These are phyloP conservation scores for Beta lomatogona DNA, from an alignment of 179 eudicot genomes.

Conservation along the genomic window DNA sequence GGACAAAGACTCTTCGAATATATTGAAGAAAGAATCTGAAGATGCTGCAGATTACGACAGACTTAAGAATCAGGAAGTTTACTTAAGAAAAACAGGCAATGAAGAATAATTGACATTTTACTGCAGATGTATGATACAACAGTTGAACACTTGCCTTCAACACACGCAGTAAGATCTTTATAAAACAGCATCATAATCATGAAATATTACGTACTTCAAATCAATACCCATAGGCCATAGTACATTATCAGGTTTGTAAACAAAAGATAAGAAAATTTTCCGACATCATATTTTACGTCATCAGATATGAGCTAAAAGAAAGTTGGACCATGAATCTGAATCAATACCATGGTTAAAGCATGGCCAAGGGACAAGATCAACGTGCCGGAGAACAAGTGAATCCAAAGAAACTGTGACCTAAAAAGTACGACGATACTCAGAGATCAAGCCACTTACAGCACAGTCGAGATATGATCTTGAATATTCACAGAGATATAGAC, in stretches of 20 bases:
- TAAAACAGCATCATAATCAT: neutral
- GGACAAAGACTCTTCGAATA: neutral
- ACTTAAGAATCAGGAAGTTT: neutral
- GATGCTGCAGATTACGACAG: neutral
- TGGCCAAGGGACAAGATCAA: neutral
- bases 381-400: neutral
- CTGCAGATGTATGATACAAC: too few species aligned
- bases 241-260: neutral
- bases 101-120: neutral
- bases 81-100: neutral
- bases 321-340: neutral
- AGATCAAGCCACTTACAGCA: neutral
- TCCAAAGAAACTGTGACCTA: neutral
- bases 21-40: neutral
- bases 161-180: neutral
- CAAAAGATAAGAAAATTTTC: neutral
- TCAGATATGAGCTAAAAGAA: neutral
- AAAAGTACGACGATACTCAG: neutral
- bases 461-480: neutral
- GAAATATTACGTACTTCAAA: neutral
- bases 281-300: too few species aligned
- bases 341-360: constrained; percentile 6
- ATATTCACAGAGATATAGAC: neutral
- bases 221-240: too few species aligned
- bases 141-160: too few species aligned